Conservation (phyloP, 768 basidiomycete genomes). For the Podaxis carcinomalis region DNA sequence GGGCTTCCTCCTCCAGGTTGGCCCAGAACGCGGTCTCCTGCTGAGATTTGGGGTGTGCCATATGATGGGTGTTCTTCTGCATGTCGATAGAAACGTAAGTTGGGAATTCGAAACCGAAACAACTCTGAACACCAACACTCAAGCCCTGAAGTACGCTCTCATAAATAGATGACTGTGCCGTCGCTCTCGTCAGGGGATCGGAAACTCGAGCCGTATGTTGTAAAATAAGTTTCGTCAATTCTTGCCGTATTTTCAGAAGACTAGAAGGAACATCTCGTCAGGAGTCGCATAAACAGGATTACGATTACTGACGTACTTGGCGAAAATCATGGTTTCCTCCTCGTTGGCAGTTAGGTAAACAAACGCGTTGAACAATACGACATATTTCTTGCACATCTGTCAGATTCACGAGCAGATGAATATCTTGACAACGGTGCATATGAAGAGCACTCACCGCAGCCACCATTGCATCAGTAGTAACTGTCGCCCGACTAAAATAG, state of each 20-base stretch:
- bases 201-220: constrained; percentile 66
- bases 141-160: constrained; percentile 73
- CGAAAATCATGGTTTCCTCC: constrained; percentile 96
- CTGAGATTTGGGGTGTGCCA: constrained; percentile 81
- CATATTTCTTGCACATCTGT: constrained; percentile 75
- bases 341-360: constrained; percentile 76
- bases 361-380: constrained; percentile 76
- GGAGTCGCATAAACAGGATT: neutral
- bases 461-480: constrained; percentile 68
- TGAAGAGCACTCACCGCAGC: constrained; percentile 42
- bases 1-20: constrained; percentile 78
- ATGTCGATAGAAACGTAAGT: neutral
- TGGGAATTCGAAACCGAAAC: neutral
- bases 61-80: constrained; percentile 64
- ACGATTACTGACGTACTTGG: constrained; percentile 58
- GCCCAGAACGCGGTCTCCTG: constrained; percentile 86
- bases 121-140: constrained; percentile 47
- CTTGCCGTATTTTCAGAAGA: constrained; percentile 78
- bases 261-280: constrained; percentile 34
- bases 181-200: constrained; percentile 58
- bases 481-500: constrained; percentile 57
- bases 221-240: constrained; percentile 71
- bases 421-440: neutral
- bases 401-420: constrained; percentile 6
- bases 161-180: constrained; percentile 69